Evolutionary conservation across 768 basidiomycete genomes (phyloP).

Genomic region (Daedaleopsis sinensis): DNA sequence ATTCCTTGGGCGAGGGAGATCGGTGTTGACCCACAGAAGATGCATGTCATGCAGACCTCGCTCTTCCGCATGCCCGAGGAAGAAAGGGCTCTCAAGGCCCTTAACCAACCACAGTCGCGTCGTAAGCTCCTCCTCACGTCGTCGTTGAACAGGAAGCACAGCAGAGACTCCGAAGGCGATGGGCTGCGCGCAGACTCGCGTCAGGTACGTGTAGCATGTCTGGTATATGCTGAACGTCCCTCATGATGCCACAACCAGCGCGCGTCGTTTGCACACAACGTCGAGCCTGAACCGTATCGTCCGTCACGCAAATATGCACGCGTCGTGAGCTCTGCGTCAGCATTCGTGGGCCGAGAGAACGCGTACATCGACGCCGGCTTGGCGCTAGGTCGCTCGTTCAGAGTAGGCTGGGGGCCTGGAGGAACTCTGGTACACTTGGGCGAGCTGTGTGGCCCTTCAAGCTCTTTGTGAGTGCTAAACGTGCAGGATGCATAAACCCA

Average conservation of each 20-base stretch:
- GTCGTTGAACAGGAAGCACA: conserved; percentile 65
- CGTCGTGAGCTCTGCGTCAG: conserved; percentile 68
- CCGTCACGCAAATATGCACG: conserved; percentile 83
- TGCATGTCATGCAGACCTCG: conserved; percentile 93
- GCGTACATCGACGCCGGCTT: conserved; percentile 81
- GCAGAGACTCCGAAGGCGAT: conserved; percentile 78
- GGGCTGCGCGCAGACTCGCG: conserved; percentile 56
- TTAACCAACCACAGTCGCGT: conserved; percentile 42
- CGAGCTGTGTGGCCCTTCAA: conserved; percentile 62
- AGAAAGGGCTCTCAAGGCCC: conserved; percentile 61
- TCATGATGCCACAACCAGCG: conserved; percentile 47
- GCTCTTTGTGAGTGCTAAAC: conserved; percentile 49
- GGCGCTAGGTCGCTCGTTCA: conserved; percentile 83
- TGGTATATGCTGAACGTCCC: background rate
- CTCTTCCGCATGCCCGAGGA: conserved; percentile 81
- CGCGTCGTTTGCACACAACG: conserved; percentile 75
- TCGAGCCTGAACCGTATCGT: conserved; percentile 65
- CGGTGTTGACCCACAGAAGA: conserved; percentile 82
- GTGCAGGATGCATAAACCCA: conserved; percentile 4
- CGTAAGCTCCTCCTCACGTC: conserved; percentile 40
- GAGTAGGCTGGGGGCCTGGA: conserved; percentile 88
- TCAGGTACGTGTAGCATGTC: conserved; percentile 49
- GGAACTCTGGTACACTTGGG: conserved; percentile 79
- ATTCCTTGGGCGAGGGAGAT: conserved; percentile 74
- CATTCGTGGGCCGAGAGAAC: conserved; percentile 64